Base-by-base conservation (phyloP, 2,329 filamentous ascomycete species). In the Talaromyces atroroseus region DNA sequence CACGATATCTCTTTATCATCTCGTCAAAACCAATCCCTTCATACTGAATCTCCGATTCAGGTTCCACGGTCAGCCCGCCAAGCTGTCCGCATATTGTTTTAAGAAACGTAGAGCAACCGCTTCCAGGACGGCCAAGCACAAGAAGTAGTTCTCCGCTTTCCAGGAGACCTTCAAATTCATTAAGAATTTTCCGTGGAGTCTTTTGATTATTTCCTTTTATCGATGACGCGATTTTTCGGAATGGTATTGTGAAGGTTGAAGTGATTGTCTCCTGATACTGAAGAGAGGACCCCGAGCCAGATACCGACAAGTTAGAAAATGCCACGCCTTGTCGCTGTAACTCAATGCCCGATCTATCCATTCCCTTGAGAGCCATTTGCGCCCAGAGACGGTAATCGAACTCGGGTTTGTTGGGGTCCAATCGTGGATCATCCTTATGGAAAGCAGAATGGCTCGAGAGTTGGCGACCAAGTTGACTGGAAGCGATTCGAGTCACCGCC, bases 11-110 rank as follows among this genome's bases (percentile, higher is more conserved):
- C 11, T 82, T 83, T 73, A 88, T 83, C 87, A 94, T 92, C 63
- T 87, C 82, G 66, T 88, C 75, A 53, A 88, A 80, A 2, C 82
- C 76, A 64, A 74, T 71, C n/a, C 74, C 74, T 60, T 94, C 88
- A 67, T 94, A 95, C 74, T 94, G 92, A 67, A 95, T 83, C 59
- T 88, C 83, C 0, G 89, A 87, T 10, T 76, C 74, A 5, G 87
- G 74, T 29, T 87, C 86, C 23, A 94, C 78, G 60, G 82, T 83
- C 65, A 95, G 85, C 29, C 90, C 90, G 63, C 91, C 86, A 24
- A 87, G 86, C 71, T 95, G 88, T 58, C 90, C 90, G 12, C 88
- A 83, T 58, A 95, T 81, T 0, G 89, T 88, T 61, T 82, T 82
- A 12, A 82, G 65, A 23, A 82, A 77, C 0, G 79, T 80, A 1